Percentiles rank a stretch among this genome's conserved stretches.
phyloP scores from a whole-genome alignment of 129 eudicot species.

The Silybum marianum region DNA sequence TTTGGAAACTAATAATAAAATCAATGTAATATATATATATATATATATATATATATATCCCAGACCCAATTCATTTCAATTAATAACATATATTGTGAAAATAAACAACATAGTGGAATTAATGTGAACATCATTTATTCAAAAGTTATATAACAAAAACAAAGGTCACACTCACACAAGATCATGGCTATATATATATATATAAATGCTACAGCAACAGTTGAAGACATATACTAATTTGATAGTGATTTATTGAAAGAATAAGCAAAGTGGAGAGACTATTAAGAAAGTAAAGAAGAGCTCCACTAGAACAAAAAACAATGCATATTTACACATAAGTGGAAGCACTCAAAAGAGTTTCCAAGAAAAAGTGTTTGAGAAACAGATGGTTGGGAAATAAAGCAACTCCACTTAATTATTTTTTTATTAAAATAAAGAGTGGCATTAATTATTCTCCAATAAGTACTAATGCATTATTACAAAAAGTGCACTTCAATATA shows the following conservation, averaged over 20 bases:
- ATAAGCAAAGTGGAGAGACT: constrained; percentile 44
- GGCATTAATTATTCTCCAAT: constrained; percentile 24
- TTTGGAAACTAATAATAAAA: too few relatives aligned
- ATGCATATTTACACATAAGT: constrained; percentile 32
- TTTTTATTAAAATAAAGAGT: constrained; percentile 2
- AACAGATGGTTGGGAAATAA: constrained; percentile 48
- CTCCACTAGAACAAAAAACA: constrained; percentile 39
- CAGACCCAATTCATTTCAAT: background rate
- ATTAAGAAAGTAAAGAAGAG: constrained; percentile 42
- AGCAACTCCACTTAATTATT: constrained; percentile 32
- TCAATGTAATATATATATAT: background rate
- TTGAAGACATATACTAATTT: constrained; percentile 6
- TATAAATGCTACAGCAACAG: background rate
- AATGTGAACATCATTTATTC: constrained; percentile 7
- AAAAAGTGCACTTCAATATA: constrained; percentile 14
- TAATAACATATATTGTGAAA: background rate
- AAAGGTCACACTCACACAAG: constrained; percentile 22
- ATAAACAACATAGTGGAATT: background rate
- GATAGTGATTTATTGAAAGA: constrained; percentile 27
- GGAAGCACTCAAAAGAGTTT: constrained; percentile 56
- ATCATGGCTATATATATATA: constrained; percentile 4
- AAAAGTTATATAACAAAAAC: background rate
- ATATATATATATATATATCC: too few relatives aligned
- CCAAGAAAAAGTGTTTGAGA: constrained; percentile 31
- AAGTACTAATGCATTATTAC: constrained; percentile 1